Percentiles rank a stretch among this genome's conserved stretches.
Evolutionary conservation across 164 flowering plant species (phyloP).

Genomic region (Stephania yunnanensis): DNA sequence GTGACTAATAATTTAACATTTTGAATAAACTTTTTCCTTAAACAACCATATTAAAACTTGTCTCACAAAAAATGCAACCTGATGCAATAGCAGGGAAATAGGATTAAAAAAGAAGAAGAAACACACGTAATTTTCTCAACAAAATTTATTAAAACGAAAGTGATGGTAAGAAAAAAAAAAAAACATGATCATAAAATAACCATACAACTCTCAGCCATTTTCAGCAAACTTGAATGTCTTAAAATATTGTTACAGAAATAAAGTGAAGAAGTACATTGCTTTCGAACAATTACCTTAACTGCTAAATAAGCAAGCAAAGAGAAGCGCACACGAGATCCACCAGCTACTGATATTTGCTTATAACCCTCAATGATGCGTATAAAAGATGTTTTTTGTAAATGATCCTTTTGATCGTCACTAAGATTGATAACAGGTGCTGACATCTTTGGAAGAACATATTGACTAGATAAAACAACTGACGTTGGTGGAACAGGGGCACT

Average conservation of each 20-base stretch:
- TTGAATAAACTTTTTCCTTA: neutral
- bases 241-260: neutral
- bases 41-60: neutral
- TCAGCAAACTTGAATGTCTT: neutral
- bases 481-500: constrained; percentile 45
- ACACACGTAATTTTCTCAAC: neutral
- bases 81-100: neutral
- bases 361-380: constrained; percentile 71
- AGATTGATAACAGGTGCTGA: constrained; percentile 70
- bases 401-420: constrained; percentile 65
- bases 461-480: constrained; percentile 36
- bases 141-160: neutral
- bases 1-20: neutral
- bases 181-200: neutral
- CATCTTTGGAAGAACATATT: constrained; percentile 70
- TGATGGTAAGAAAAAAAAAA: neutral
- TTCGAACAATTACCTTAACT: constrained; percentile 57
- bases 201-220: neutral
- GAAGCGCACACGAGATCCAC: constrained; percentile 60
- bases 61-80: neutral
- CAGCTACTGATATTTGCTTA: constrained; percentile 70
- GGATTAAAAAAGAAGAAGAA: neutral
- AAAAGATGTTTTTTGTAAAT: constrained; percentile 56
- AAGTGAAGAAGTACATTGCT: neutral
- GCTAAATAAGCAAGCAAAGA: constrained; percentile 78